phyloP scores from a whole-genome alignment of 2,329 filamentous ascomycete species.

The Hymenoscyphus scutula region DNA sequence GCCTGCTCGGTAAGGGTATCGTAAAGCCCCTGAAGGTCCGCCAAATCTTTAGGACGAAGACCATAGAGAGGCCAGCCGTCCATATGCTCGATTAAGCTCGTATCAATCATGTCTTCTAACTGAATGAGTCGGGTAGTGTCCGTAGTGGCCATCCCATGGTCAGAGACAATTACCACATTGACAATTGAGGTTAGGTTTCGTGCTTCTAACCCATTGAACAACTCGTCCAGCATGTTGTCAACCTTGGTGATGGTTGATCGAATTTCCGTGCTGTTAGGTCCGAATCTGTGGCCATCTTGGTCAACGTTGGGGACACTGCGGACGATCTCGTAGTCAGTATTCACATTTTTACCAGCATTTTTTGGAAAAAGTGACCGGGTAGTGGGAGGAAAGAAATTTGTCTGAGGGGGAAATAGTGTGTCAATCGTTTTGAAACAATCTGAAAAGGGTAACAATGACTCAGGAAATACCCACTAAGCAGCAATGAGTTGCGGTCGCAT shows the following conservation, averaged over 20 bases:
- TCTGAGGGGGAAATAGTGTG: too few relatives aligned
- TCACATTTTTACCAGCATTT: too few relatives aligned
- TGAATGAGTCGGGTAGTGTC: conserved; percentile 78
- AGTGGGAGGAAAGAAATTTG: too few relatives aligned
- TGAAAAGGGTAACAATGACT: too few relatives aligned
- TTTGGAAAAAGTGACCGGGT: too few relatives aligned
- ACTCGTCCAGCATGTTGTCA: conserved; percentile 74
- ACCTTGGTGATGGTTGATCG: conserved; percentile 72
- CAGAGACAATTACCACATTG: conserved; percentile 93
- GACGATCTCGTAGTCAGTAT: too few relatives aligned
- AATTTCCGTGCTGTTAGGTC: conserved; percentile 94
- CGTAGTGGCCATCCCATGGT: conserved; percentile 97
- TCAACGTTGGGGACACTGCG: conserved; percentile 93
- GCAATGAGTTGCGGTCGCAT: conserved; percentile 87
- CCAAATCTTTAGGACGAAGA: conserved; percentile 71
- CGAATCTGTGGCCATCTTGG: conserved; percentile 78
- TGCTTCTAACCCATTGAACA: conserved; percentile 73
- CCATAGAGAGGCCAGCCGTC: conserved; percentile 96
- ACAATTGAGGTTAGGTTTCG: conserved; percentile 87
- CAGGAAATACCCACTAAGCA: too few relatives aligned
- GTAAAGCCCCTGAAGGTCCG: conserved; percentile 67
- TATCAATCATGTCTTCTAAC: conserved; percentile 83
- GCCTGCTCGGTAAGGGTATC: conserved; percentile 55
- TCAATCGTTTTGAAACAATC: too few relatives aligned
- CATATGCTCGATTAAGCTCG: conserved; percentile 72